Evolutionary conservation across 148 eudicot species (phyloP).

Genomic region (Dysphania ambrosioides): DNA sequence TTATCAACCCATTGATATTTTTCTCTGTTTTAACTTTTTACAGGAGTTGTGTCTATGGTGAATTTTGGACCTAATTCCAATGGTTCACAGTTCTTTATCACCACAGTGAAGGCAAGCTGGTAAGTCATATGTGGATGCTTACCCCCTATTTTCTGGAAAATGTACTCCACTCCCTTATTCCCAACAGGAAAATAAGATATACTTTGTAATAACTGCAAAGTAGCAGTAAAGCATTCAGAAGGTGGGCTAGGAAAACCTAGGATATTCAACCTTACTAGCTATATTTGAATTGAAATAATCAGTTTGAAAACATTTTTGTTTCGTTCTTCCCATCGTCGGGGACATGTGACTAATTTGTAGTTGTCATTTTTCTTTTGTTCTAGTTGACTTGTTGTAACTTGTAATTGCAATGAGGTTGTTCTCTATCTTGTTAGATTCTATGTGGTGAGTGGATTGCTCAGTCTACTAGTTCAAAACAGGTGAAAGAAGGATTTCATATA

Average conservation of each 20-base stretch:
- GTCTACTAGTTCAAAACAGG: not conserved
- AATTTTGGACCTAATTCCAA: conserved; percentile 92
- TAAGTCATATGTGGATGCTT: conserved; percentile 34
- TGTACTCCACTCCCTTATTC: not conserved
- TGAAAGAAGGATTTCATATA: not conserved
- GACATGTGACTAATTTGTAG: not conserved
- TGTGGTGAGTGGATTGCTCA: not conserved
- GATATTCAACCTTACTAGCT: not conserved
- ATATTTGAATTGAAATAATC: not conserved
- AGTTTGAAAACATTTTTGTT: not conserved
- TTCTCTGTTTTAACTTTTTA: conserved; percentile 10
- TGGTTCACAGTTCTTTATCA: conserved; percentile 92
- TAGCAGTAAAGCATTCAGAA: not conserved
- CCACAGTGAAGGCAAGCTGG: conserved; percentile 93
- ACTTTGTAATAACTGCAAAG: not conserved
- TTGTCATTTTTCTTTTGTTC: not conserved
- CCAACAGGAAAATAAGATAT: not conserved
- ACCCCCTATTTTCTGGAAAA: not conserved
- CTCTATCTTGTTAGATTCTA: not conserved
- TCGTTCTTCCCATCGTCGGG: not conserved
- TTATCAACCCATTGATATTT: not conserved
- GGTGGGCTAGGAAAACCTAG: not conserved
- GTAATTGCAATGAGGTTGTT: not conserved
- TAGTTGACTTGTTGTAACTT: too few species aligned
- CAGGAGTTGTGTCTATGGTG: conserved; percentile 91